phyloP scores from a whole-genome alignment of 768 basidiomycete genomes.

The Rhizopogon roseolus region DNA sequence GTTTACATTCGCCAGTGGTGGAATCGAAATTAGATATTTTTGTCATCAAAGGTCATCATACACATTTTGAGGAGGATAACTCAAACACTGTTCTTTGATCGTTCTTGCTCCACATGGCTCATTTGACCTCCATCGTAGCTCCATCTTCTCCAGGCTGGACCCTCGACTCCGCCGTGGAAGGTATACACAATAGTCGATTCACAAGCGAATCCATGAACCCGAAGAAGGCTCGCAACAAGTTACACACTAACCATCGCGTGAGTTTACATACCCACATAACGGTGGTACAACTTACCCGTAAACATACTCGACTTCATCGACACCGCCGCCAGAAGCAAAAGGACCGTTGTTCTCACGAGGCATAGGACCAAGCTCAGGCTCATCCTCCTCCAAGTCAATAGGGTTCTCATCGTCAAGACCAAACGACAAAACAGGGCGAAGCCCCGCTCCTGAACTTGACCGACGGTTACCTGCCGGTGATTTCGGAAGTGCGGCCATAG shows the following conservation, averaged over 20 bases:
- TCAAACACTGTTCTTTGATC: too few relatives aligned
- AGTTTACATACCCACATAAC: neutral
- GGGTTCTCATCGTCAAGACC: constrained; percentile 76
- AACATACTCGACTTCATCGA: constrained; percentile 88
- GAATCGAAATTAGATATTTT: too few relatives aligned
- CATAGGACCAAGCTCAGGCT: constrained; percentile 67
- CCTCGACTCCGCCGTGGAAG: too few relatives aligned
- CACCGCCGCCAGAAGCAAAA: constrained; percentile 76
- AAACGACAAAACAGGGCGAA: constrained; percentile 77
- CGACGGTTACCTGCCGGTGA: constrained; percentile 81
- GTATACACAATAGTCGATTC: neutral
- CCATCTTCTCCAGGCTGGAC: too few relatives aligned
- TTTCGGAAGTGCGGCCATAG: constrained; percentile 89
- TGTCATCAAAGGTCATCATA: too few relatives aligned
- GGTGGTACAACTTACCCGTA: constrained; percentile 56
- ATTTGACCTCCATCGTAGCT: too few relatives aligned
- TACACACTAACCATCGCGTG: constrained; percentile 19
- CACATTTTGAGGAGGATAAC: too few relatives aligned
- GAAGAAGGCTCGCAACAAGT: neutral
- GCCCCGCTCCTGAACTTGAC: constrained; percentile 77
- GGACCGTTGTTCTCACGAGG: constrained; percentile 70
- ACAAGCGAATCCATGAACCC: neutral
- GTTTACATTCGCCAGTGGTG: too few relatives aligned
- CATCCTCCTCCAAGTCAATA: constrained; percentile 69
- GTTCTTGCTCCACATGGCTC: too few relatives aligned